Base-by-base conservation (phyloP, 2,329 filamentous ascomycete genomes). In the Beauveria rudraprayagi region DNA sequence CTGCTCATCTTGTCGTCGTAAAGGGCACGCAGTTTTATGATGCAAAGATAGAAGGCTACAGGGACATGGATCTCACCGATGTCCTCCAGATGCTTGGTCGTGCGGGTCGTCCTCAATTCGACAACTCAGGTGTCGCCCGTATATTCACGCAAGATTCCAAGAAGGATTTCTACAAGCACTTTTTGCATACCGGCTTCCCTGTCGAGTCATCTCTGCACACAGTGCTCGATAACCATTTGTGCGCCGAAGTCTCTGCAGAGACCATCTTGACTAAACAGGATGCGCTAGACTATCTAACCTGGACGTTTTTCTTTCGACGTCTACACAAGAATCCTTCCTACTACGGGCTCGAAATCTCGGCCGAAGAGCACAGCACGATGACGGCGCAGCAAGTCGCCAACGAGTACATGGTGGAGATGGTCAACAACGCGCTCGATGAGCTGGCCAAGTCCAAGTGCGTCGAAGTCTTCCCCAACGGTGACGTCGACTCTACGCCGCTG, bases 81-180 rank as follows among this genome's bases (percentile, higher is more conserved):
- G 94, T 99, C 37, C 78, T 99, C 64, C 94, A 99, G 75, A 99
- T 99, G 94, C 80, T 99, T 30, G 94, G 94, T 67, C 88, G 94
- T 75, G 94, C 94, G 14, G 94, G 94, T 17, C 89, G 94, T 64
- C 94, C 94, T 3, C 94, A 99, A 71, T 99, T 99, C 72, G 94
- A 99, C 73, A 90, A 88, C 59, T 96, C 92, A 0, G 94, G 95
- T 66, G 95, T 99, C 61, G 95, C 94, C 10, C 88, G 93, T 34
- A 99, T 99, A 70, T 96, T 99, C 71, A 99, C 94, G 0, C 92
- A 99, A 69, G 92, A 97, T 69, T 80, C 93, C 2, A 99, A 97
- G 80, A 99, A 99, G 76, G 91, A 95, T 63, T 99, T 99, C 74
- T 99, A 99, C 77, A 99, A 99, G 78, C 94, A 99, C 76, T 99